A percentile compares a stretch with the other conserved stretches of the same genome.
Conservation (phyloP, 2,329 filamentous ascomycete species). For the Paecilomyces niveus region DNA sequence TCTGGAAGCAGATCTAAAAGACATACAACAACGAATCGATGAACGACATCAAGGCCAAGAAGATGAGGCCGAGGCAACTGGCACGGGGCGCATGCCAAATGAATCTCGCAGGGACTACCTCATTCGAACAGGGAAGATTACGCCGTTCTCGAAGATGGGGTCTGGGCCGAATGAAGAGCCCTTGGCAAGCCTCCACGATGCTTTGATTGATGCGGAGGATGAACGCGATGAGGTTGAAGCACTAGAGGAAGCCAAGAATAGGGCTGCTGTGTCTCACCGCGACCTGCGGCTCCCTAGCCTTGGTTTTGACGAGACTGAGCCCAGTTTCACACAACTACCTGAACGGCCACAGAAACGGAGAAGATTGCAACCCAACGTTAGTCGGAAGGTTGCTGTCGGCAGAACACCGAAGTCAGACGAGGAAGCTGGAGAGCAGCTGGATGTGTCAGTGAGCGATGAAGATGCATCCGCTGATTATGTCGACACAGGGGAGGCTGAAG, state of each 20-base stretch:
- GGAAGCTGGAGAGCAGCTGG: slow-evolving; percentile 7
- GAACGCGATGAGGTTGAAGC: slow-evolving; percentile 49
- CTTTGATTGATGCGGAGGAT: slow-evolving; percentile 74
- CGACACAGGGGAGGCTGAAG: slow-evolving; percentile 21
- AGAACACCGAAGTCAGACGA: slow-evolving; percentile 5
- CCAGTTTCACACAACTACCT: slow-evolving; percentile 16
- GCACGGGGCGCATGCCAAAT: slow-evolving; percentile 56
- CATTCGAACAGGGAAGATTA: slow-evolving; percentile 95
- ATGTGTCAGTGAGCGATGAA: slow-evolving; percentile 16
- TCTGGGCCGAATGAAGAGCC: slow-evolving; percentile 51
- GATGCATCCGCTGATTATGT: slow-evolving; percentile 29
- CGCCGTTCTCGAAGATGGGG: slow-evolving; percentile 78
- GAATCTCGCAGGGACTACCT: slow-evolving; percentile 84
- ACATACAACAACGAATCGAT: slow-evolving; percentile 75
- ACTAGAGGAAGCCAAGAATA: slow-evolving; percentile 31
- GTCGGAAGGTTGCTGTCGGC: not conserved
- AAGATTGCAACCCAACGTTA: slow-evolving; percentile 17
- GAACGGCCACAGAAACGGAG: slow-evolving; percentile 26
- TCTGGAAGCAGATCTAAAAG: slow-evolving; percentile 64
- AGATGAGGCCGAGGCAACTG: slow-evolving; percentile 36
- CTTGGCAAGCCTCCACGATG: slow-evolving; percentile 65
- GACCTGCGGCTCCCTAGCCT: slow-evolving; percentile 69
- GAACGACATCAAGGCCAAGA: slow-evolving; percentile 58
- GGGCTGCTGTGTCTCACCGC: slow-evolving; percentile 58
- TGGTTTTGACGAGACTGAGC: slow-evolving; percentile 42